A percentile compares a stretch with the other conserved stretches of the same genome.
Conservation (phyloP, 768 basidiomycete species). For the Suillus subalutaceus region DNA sequence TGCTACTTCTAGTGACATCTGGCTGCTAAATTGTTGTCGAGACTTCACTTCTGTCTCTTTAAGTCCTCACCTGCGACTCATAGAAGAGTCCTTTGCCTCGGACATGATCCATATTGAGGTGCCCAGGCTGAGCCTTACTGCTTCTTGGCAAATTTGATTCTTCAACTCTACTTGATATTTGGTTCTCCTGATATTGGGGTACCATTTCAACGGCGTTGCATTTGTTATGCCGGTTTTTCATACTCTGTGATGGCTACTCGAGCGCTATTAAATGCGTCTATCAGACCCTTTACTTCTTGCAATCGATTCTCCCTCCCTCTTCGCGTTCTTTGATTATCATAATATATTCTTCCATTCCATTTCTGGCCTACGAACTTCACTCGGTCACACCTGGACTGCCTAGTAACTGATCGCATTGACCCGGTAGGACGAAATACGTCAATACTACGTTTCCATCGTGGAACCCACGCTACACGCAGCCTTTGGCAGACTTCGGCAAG, state of each 20-base stretch:
- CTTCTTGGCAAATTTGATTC: slow-evolving; percentile 5
- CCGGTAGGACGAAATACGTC: slow-evolving; percentile 37
- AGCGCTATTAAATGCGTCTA: slow-evolving; percentile 13
- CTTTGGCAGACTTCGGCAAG: slow-evolving; percentile 13
- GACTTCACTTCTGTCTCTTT: slow-evolving; percentile 9
- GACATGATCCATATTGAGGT: slow-evolving; percentile 10
- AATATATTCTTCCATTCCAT: slow-evolving; percentile 1
- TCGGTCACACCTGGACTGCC: slow-evolving; percentile 10
- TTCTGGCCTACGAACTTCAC: slow-evolving; percentile 11
- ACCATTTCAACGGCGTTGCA: neutral
- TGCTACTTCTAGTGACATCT: neutral
- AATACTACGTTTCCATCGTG: slow-evolving; percentile 32
- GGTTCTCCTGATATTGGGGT: neutral
- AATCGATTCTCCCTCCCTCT: slow-evolving; percentile 12
- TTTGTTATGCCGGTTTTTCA: slow-evolving; percentile 11
- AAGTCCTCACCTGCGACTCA: slow-evolving; percentile 12
- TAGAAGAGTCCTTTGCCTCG: slow-evolving; percentile 12
- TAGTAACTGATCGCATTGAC: slow-evolving; percentile 22
- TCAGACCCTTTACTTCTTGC: slow-evolving; percentile 22
- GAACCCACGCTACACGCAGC: slow-evolving; percentile 32
- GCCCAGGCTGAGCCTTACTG: slow-evolving; percentile 8
- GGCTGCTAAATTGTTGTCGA: neutral
- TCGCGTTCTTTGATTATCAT: slow-evolving; percentile 15
- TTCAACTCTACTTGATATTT: slow-evolving; percentile 1
- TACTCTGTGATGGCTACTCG: slow-evolving; percentile 4